phyloP scores from a whole-genome alignment of 2,329 filamentous ascomycete genomes.

The Thielaviopsis musarum region DNA sequence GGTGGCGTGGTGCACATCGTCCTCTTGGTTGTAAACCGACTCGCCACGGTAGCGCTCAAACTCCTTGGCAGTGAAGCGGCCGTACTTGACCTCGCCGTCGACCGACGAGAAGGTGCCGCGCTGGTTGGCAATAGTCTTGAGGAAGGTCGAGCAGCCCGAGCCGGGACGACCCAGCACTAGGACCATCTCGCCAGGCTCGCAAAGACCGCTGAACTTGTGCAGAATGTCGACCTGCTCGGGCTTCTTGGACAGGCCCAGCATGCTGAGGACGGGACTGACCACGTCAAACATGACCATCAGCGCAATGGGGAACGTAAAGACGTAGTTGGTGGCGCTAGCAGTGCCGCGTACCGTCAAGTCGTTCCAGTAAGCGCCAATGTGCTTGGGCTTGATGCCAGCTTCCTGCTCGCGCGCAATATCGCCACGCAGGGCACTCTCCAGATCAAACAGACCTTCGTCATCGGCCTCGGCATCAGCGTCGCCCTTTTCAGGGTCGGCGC shows the following conservation, averaged over 20 bases:
- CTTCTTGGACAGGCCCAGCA: constrained; percentile 51
- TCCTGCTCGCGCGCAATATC: constrained; percentile 53
- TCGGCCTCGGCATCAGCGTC: constrained; percentile 26
- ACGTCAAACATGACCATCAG: constrained; percentile 64
- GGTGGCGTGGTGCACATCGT: constrained; percentile 72
- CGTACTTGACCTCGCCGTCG: constrained; percentile 58
- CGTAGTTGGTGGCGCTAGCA: constrained; percentile 56
- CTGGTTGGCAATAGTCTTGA: constrained; percentile 53
- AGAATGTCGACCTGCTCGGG: constrained; percentile 58
- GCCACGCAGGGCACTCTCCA: constrained; percentile 58
- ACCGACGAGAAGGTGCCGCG: constrained; percentile 37
- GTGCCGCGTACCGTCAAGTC: constrained; percentile 58
- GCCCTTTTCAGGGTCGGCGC: constrained; percentile 42
- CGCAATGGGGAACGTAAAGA: constrained; percentile 60
- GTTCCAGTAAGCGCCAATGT: constrained; percentile 68
- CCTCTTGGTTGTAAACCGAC: constrained; percentile 72
- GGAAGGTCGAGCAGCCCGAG: constrained; percentile 52
- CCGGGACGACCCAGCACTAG: constrained; percentile 66
- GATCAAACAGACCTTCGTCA: constrained; percentile 44
- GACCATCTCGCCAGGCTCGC: constrained; percentile 75
- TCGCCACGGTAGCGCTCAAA: constrained; percentile 67
- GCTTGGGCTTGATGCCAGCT: constrained; percentile 66
- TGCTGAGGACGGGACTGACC: constrained; percentile 41
- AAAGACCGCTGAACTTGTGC: constrained; percentile 51
- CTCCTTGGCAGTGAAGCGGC: constrained; percentile 51